Evolutionary conservation across 1,139 yeast species (phyloP).

Genomic region (Scheffersomyces quercinus): DNA sequence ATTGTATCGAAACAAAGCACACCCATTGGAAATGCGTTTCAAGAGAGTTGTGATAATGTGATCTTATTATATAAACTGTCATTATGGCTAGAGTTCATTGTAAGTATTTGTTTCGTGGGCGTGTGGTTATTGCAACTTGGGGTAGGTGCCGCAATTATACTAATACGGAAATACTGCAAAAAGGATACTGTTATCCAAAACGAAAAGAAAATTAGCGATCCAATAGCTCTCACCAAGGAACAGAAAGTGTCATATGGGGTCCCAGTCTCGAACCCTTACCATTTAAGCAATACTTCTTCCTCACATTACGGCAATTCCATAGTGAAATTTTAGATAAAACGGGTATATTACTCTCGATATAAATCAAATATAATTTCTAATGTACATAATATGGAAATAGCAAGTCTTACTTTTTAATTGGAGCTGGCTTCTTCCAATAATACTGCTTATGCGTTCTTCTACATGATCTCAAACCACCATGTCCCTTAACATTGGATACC

Average conservation of each 20-base stretch:
- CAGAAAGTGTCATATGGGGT: conserved; percentile 32
- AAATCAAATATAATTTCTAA: conserved; percentile 2
- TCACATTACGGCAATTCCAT: no score
- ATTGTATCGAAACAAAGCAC: conserved; percentile 1
- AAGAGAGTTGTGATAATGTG: conserved; percentile 22
- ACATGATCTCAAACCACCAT: conserved; percentile 80
- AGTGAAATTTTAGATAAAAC: neutral
- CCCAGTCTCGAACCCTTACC: conserved; percentile 16
- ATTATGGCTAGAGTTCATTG: conserved; percentile 44
- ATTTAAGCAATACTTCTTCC: neutral
- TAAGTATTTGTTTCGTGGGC: conserved; percentile 44
- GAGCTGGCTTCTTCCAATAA: conserved; percentile 78
- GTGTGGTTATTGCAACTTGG: conserved; percentile 51
- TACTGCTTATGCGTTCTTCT: conserved; percentile 93
- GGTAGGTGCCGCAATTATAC: conserved; percentile 25
- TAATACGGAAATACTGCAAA: no score
- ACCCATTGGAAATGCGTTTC: conserved; percentile 8
- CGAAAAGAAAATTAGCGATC: conserved; percentile 26
- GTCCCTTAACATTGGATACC: conserved; percentile 79
- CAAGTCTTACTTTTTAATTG: conserved; percentile 34
- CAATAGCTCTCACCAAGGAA: conserved; percentile 28
- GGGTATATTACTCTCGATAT: neutral
- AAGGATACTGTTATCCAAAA: no score
- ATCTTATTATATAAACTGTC: conserved; percentile 31
- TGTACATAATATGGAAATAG: conserved; percentile 5